Evolutionary conservation across 2,329 filamentous ascomycete species (phyloP), one percentile per base, ranked within the genome.

Genomic region (Leptographium flavum): DNA sequence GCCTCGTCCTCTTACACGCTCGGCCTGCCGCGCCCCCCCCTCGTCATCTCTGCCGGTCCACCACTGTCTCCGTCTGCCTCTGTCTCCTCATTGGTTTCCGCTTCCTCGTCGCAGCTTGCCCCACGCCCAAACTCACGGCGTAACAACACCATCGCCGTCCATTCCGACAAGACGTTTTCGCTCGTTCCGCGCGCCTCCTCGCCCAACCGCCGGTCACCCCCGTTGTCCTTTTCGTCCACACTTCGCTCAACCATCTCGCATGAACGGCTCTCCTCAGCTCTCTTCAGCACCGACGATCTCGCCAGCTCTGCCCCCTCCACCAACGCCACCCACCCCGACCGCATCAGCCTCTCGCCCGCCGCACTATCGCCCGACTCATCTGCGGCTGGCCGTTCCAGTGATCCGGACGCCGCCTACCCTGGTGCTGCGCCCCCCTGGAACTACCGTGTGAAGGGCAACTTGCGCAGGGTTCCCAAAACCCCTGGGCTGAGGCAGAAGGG

Each of bases 161-260:
- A 76, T 52, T 57, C 71, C 6, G 70, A 78, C 57, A 75, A 75
- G 58, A 78, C 74, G 5, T 78, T 79, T 53, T 74, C 72, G 15
- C 58, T 77, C 31, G 58, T 69, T 23, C 56, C 62, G 25, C 61
- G 59, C 37, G 22, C 11, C 15, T 46, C 44, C 30, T 17, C 19
- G 39, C 33, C 15, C 17, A 19, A 8, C 50, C 67, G 50, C 59
- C 58, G 56, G 54, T 68, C 57, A 50, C 70, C 71, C 10, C 60
- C 60, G 15, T 56, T 66, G 39, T 71, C 68, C 32, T 63, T 64
- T 35, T 66, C 48, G 35, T 49, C 58, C 9, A 58, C 58, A 27
- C 54, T 58, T 13, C 54, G 70, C 17, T 65, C 66, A 19, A 63
- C 68, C 39, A 68, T 64, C 55, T 71, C 72, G 49, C 70, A 70